These are phyloP conservation scores for Syncephalastrum monosporum DNA, from an alignment of 371 early-diverging fungal species.

Conservation along the genomic window DNA sequence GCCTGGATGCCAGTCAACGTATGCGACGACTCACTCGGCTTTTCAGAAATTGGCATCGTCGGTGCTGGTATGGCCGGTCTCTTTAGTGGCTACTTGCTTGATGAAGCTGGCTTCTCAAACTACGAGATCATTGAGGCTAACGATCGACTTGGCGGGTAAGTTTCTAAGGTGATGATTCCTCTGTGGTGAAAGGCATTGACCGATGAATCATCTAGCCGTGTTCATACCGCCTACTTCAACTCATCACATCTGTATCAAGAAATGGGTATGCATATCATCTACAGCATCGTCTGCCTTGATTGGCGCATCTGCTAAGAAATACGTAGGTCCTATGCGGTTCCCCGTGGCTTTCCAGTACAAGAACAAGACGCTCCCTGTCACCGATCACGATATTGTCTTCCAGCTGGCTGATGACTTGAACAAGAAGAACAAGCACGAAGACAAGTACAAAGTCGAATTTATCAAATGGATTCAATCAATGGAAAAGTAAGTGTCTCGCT, in stretches of 20 bases:
- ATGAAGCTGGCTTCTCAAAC: slow-evolving; percentile 33
- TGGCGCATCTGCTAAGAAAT: too few species aligned
- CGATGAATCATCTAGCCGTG: slow-evolving; percentile 17
- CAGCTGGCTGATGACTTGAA: slow-evolving; percentile 28
- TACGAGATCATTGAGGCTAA: slow-evolving; percentile 34
- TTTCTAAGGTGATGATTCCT: neutral
- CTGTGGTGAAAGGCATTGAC: neutral
- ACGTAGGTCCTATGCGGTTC: slow-evolving; percentile 26
- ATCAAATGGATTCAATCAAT: slow-evolving; percentile 29
- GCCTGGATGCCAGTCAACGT: neutral
- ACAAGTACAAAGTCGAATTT: slow-evolving; percentile 29
- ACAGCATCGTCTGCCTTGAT: too few species aligned
- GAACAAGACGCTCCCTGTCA: slow-evolving; percentile 27
- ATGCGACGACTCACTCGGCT: neutral
- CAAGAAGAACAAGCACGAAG: slow-evolving; percentile 12
- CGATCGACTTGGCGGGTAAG: slow-evolving; percentile 30
- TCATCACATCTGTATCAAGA: slow-evolving; percentile 24
- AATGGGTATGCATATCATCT: slow-evolving; percentile 17
- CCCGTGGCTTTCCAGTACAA: slow-evolving; percentile 17
- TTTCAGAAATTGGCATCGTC: slow-evolving; percentile 31
- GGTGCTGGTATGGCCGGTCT: slow-evolving; percentile 39
- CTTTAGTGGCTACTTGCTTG: slow-evolving; percentile 27
- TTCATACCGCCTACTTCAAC: slow-evolving; percentile 33
- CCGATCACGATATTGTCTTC: slow-evolving; percentile 30
- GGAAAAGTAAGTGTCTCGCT: slow-evolving; percentile 20